These are phyloP conservation scores for Zygosaccharomyces gambellarensis DNA, from an alignment of 805 yeast species.

Conservation along the genomic window DNA sequence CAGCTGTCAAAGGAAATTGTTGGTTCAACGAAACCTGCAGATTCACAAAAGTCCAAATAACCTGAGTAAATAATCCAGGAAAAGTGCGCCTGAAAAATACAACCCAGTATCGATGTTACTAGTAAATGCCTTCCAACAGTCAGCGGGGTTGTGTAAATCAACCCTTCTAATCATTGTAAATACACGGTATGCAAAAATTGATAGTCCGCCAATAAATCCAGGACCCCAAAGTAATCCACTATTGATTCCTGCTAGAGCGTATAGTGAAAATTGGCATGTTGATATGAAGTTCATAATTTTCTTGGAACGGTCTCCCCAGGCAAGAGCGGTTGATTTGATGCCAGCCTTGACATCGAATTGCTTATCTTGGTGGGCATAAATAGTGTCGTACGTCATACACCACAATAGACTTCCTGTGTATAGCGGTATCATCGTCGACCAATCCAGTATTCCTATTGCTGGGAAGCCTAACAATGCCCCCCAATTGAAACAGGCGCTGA, in stretches of 20 bases:
- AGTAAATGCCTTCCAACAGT: constrained; percentile 79
- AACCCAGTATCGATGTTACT: constrained; percentile 75
- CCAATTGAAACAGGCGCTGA: constrained; percentile 87
- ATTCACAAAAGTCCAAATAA: constrained; percentile 26
- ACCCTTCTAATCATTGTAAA: constrained; percentile 65
- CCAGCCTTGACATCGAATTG: constrained; percentile 83
- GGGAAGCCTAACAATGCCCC: constrained; percentile 93
- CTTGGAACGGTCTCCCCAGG: constrained; percentile 83
- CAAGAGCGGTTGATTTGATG: constrained; percentile 89
- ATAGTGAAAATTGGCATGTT: constrained; percentile 59
- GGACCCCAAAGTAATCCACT: constrained; percentile 73
- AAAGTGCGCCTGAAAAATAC: constrained; percentile 59
- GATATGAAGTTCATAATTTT: constrained; percentile 61
- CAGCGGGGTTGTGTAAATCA: constrained; percentile 68
- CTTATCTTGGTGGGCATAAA: constrained; percentile 98
- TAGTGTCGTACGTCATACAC: constrained; percentile 95
- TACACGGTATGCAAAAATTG: constrained; percentile 64
- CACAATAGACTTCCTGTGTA: constrained; percentile 75
- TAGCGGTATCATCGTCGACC: constrained; percentile 71
- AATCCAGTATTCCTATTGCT: constrained; percentile 84
- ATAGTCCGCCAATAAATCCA: constrained; percentile 65
- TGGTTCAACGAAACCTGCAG: not conserved
- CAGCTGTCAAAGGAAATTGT: constrained; percentile 11
- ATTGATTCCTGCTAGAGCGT: constrained; percentile 63
- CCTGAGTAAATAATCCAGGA: constrained; percentile 57